A percentile compares a stretch with the other conserved stretches of the same genome.
Evolutionary conservation across 2,329 filamentous ascomycete species (phyloP).

Genomic region (Ceratocystis lukuohia): DNA sequence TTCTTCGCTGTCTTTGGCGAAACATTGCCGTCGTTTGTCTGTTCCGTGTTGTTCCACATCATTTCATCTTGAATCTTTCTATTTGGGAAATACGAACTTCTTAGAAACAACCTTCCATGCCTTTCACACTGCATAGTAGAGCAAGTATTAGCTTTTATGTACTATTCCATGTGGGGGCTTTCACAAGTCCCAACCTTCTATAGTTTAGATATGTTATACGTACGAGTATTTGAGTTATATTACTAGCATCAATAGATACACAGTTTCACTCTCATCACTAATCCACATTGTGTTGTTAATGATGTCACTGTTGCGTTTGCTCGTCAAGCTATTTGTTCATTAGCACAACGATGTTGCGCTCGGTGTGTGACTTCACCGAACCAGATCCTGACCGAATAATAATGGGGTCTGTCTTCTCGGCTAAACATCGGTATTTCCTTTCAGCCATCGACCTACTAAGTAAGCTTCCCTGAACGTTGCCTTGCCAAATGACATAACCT

Average conservation of each 20-base stretch:
- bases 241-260: too few relatives aligned
- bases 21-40: neutral
- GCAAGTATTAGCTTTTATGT: neutral
- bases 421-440: neutral
- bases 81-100: constrained; percentile 3
- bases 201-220: too few relatives aligned
- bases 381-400: neutral
- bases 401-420: neutral
- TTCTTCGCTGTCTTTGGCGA: neutral
- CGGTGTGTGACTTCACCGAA: neutral
- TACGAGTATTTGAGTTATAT: too few relatives aligned
- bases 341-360: neutral
- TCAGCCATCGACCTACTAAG: neutral
- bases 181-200: too few relatives aligned
- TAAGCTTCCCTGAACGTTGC: constrained; percentile 1
- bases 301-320: too few relatives aligned
- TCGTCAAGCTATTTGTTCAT: too few relatives aligned
- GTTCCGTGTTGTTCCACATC: neutral
- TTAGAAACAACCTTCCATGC: constrained; percentile 1
- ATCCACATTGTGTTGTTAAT: too few relatives aligned
- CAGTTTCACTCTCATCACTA: too few relatives aligned
- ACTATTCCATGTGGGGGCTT: too few relatives aligned
- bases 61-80: constrained; percentile 9
- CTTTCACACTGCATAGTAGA: neutral
- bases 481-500: constrained; percentile 1